Conservation (phyloP, 1,284 basidiomycete genomes). For the Phellopilus nigrolimitatus region DNA sequence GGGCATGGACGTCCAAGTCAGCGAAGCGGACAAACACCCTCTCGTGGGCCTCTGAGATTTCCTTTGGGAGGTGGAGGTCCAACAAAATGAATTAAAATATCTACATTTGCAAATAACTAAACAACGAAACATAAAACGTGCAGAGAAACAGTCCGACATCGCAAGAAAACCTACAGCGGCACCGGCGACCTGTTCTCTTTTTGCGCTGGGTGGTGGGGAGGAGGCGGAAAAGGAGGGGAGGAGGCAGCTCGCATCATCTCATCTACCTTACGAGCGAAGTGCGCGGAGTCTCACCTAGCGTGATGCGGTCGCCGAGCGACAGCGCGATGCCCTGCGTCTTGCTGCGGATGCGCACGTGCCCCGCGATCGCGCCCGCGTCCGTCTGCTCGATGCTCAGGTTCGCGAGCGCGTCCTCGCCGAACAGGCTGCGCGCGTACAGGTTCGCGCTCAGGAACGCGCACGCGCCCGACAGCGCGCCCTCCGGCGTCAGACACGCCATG, state of each 20-base stretch:
- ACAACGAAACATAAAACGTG: conserved; percentile 26
- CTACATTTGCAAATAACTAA: not conserved
- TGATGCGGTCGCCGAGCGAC: conserved; percentile 88
- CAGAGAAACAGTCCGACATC: not conserved
- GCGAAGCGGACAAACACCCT: conserved; percentile 56
- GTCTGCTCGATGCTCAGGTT: conserved; percentile 93
- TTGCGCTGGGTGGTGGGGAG: too few relatives aligned
- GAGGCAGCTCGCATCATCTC: not conserved
- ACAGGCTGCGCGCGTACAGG: conserved; percentile 87
- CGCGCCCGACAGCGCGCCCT: conserved; percentile 85
- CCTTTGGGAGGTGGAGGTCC: not conserved
- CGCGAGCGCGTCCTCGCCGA: conserved; percentile 96
- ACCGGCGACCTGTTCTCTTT: conserved; percentile 55
- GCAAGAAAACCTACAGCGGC: conserved; percentile 20
- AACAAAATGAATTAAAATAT: not conserved
- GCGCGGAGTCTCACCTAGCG: conserved; percentile 61
- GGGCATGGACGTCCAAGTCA: conserved; percentile 50
- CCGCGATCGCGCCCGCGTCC: conserved; percentile 76
- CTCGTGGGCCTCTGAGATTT: conserved; percentile 43
- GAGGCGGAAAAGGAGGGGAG: conserved; percentile 15
- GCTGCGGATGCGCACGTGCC: conserved; percentile 89
- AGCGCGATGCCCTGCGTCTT: conserved; percentile 96
- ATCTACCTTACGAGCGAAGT: not conserved
- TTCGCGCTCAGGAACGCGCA: conserved; percentile 94
- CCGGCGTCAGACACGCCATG: conserved; percentile 95